phyloP scores from a whole-genome alignment of 2,329 filamentous ascomycete genomes.

The Curvularia verruculosa region DNA sequence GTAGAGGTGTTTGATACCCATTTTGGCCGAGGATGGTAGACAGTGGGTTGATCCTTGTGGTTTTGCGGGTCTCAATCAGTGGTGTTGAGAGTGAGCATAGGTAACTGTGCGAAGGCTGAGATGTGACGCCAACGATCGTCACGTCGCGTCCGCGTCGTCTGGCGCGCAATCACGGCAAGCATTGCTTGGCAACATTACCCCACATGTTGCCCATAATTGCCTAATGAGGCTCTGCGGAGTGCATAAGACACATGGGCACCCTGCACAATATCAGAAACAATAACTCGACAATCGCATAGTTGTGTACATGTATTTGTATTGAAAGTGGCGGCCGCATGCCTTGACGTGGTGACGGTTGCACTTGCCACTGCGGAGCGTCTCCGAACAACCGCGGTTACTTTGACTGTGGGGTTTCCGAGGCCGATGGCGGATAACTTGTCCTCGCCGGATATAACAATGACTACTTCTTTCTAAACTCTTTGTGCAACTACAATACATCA shows the following conservation, averaged over 20 bases:
- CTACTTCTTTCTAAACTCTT: slow-evolving; percentile 1
- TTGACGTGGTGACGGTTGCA: slow-evolving; percentile 10
- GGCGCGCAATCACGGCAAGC: slow-evolving; percentile 39
- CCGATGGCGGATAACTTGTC: slow-evolving; percentile 16
- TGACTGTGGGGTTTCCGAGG: slow-evolving; percentile 31
- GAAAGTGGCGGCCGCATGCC: not conserved
- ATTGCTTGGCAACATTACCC: slow-evolving; percentile 31
- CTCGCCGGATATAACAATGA: slow-evolving; percentile 3
- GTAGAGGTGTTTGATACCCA: slow-evolving; percentile 54
- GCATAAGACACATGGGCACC: not conserved
- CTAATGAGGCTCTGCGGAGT: slow-evolving; percentile 10
- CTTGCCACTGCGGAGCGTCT: slow-evolving; percentile 31
- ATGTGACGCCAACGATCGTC: slow-evolving; percentile 27
- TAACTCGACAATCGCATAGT: not conserved
- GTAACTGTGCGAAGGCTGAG: slow-evolving; percentile 22
- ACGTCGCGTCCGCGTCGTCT: slow-evolving; percentile 29
- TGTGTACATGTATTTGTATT: no score
- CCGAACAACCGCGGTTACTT: slow-evolving; percentile 36
- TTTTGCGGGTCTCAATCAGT: not conserved
- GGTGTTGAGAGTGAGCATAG: slow-evolving; percentile 10
- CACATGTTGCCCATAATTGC: slow-evolving; percentile 12
- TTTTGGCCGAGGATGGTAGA: slow-evolving; percentile 18
- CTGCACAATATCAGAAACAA: not conserved
- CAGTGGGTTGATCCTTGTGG: not conserved
- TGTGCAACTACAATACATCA: not conserved